Percentiles rank a stretch among this genome's conserved stretches.
These are phyloP conservation scores for Clarireedia monteithiana DNA, from an alignment of 2,329 filamentous ascomycete genomes.

Conservation along the genomic window DNA sequence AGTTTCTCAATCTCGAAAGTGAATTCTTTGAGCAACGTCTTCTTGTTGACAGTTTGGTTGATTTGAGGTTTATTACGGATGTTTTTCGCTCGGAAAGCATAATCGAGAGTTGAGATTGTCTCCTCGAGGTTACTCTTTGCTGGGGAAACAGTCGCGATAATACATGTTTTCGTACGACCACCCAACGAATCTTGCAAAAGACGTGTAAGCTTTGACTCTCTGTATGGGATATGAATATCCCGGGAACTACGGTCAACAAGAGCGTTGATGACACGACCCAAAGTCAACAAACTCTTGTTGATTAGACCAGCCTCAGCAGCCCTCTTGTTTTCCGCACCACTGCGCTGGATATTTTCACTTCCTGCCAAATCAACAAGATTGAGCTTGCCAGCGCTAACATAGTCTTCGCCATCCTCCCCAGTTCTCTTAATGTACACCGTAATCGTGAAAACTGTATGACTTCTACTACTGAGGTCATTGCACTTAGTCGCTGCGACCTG, in stretches of 20 bases:
- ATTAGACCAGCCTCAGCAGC: constrained; percentile 93
- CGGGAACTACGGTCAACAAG: constrained; percentile 73
- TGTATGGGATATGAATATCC: constrained; percentile 67
- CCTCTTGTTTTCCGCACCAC: constrained; percentile 95
- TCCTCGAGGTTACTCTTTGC: constrained; percentile 94
- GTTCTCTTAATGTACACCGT: constrained; percentile 82
- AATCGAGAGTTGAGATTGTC: constrained; percentile 95
- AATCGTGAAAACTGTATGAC: constrained; percentile 95
- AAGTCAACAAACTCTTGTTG: constrained; percentile 92
- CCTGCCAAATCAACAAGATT: constrained; percentile 95
- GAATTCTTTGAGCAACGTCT: constrained; percentile 83
- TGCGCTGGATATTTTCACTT: constrained; percentile 95
- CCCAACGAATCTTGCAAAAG: constrained; percentile 94
- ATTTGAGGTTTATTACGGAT: constrained; percentile 97
- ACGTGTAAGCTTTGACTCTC: constrained; percentile 93
- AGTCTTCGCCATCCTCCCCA: constrained; percentile 79
- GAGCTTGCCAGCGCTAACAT: constrained; percentile 83
- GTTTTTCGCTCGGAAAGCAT: constrained; percentile 96
- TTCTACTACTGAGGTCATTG: constrained; percentile 94
- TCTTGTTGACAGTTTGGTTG: constrained; percentile 88
- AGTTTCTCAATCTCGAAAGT: constrained; percentile 89
- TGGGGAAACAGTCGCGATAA: constrained; percentile 93
- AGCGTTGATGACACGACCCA: constrained; percentile 95
- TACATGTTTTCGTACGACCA: constrained; percentile 94
- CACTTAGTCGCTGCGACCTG: constrained; percentile 99